Evolutionary conservation across 2,329 filamentous ascomycete genomes (phyloP), one percentile per base, ranked within the genome.

Genomic region (Hypoxylon sp.): DNA sequence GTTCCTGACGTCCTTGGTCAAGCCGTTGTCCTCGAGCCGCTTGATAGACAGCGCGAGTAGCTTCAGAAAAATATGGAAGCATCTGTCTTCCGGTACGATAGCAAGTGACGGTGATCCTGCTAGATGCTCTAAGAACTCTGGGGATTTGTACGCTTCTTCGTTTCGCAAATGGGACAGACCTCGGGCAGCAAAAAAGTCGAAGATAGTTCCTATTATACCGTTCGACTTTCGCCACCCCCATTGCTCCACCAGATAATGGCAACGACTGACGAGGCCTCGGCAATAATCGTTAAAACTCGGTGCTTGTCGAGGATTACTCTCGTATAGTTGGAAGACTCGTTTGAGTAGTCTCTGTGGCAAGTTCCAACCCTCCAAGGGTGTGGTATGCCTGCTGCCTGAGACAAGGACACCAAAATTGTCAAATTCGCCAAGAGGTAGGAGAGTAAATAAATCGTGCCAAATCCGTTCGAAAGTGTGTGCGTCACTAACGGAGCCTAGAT

Each of bases 31-130:
- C 30, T 77, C 78, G 39, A 90, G 77, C 46, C 81, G 81, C 47
- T 80, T 79, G 44, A 90, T 85, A 34, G 83, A 82, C 50, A 89
- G 69, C 1, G 84, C 88, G 34, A 90, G 74, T 15, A 89, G 80
- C 72, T 91, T 91, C 52, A 91, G 78, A 54, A 90, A 88, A 20
- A 90, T 83, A 70, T 90, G 88, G 68, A 91, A 91, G 70, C 87
- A 90, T 19, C 81, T 80, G 70, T 91, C 89, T 43, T 84, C 81
- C 1, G 80, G 76, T 17, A 85, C 80, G 13, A 89, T 74, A 1
- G 75, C 75, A 5, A 90, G 75, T 0, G 78, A 82, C 1, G 85
- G 82, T 1, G 71, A 73, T 7, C 68, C 70, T 24, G 75, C 78
- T 1, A 91, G 81, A 17, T 85, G 78, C 49, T 89, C 86, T 0